These are phyloP conservation scores for Sambucus nigra DNA, from an alignment of 129 eudicot species.

Conservation along the genomic window DNA sequence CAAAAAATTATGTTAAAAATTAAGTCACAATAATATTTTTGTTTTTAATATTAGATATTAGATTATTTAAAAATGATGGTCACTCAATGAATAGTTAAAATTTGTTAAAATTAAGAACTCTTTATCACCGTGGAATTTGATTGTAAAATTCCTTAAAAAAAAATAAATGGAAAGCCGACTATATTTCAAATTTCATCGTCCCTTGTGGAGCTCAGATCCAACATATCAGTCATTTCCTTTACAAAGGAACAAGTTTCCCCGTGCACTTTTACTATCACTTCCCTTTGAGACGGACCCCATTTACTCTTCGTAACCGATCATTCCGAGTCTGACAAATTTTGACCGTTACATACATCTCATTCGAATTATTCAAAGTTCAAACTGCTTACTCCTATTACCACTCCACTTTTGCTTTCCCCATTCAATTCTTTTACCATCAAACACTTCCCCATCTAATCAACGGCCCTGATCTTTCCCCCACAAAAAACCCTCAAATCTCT, in stretches of 20 bases:
- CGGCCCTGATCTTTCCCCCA: constrained; percentile 20
- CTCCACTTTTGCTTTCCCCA: constrained; percentile 19
- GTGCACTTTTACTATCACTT: background rate
- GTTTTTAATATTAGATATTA: too few relatives aligned
- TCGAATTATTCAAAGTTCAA: constrained; percentile 20
- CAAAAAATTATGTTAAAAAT: too few relatives aligned
- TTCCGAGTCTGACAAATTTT: background rate
- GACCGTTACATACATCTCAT: constrained; percentile 33
- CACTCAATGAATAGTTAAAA: too few relatives aligned
- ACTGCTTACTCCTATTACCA: background rate
- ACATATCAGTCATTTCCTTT: background rate
- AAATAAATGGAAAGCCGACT: too few relatives aligned
- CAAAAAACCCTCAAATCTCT: background rate
- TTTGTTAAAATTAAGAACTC: too few relatives aligned
- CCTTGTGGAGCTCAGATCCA: background rate
- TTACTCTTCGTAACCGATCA: background rate
- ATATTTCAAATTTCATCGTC: background rate
- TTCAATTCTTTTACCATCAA: background rate
- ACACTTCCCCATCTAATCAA: constrained; percentile 9
- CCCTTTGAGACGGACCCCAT: constrained; percentile 3
- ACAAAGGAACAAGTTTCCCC: background rate
- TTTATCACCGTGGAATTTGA: too few relatives aligned
- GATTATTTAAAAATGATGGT: too few relatives aligned
- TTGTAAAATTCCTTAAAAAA: too few relatives aligned
- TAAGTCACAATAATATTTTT: too few relatives aligned